Conservation (phyloP, 768 basidiomycete species). For the Sarcodon aspratus region DNA sequence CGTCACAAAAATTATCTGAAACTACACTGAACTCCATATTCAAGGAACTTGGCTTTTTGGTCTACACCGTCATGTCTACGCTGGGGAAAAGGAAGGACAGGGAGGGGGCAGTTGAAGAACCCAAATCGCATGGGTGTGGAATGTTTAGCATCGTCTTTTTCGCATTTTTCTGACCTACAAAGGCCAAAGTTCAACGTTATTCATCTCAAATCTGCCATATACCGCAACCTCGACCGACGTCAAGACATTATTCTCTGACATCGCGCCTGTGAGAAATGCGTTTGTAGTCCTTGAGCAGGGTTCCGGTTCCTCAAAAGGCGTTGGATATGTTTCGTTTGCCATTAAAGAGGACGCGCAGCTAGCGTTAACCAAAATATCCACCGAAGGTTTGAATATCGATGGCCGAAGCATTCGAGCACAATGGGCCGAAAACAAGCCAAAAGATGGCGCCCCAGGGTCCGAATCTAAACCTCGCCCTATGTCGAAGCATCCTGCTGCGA, state of each 20-base stretch:
- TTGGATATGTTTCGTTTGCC: slow-evolving; percentile 92
- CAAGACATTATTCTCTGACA: slow-evolving; percentile 87
- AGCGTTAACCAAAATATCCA: slow-evolving; percentile 52
- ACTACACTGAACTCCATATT: no score
- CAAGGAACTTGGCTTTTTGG: no score
- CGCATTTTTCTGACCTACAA: slow-evolving; percentile 1
- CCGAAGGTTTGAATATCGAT: slow-evolving; percentile 53
- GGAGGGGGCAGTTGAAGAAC: slow-evolving; percentile 17
- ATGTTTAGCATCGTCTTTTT: neutral
- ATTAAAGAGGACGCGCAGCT: slow-evolving; percentile 79
- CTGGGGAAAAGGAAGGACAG: slow-evolving; percentile 35
- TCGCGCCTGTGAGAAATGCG: slow-evolving; percentile 88
- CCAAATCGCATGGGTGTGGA: slow-evolving; percentile 23
- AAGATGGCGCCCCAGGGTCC: slow-evolving; percentile 29
- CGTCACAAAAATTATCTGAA: no score
- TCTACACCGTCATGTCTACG: slow-evolving; percentile 8
- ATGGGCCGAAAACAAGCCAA: slow-evolving; percentile 71
- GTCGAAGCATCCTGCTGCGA: slow-evolving; percentile 11
- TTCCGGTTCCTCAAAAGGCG: slow-evolving; percentile 77
- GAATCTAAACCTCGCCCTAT: slow-evolving; percentile 23
- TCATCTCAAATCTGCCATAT: slow-evolving; percentile 89
- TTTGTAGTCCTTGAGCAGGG: slow-evolving; percentile 84
- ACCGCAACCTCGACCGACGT: slow-evolving; percentile 84
- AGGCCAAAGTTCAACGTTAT: slow-evolving; percentile 56
- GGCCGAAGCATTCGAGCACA: slow-evolving; percentile 63